These are phyloP conservation scores for Thalia dealbata DNA, from an alignment of 176 grass and related monocot genomes.

Conservation along the genomic window DNA sequence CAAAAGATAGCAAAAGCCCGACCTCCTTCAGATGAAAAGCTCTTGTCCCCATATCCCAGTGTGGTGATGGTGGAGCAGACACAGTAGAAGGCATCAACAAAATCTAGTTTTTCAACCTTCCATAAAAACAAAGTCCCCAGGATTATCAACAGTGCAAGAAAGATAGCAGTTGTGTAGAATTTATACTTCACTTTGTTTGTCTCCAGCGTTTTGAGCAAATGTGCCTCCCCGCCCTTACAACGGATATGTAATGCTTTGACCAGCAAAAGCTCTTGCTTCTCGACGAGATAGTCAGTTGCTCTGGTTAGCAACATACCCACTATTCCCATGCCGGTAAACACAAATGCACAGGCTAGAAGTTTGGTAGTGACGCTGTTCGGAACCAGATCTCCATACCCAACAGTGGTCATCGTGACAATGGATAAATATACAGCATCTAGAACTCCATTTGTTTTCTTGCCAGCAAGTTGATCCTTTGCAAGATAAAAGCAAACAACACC, in stretches of 20 bases:
- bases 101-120: slow-evolving; percentile 63
- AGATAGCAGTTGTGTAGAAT: slow-evolving; percentile 42
- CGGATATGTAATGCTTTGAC: slow-evolving; percentile 62
- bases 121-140: slow-evolving; percentile 57
- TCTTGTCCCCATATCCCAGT: slow-evolving; percentile 72
- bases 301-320: slow-evolving; percentile 60
- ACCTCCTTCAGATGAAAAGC: slow-evolving; percentile 55
- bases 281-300: slow-evolving; percentile 68
- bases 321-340: slow-evolving; percentile 62
- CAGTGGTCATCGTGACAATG: slow-evolving; percentile 80
- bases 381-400: slow-evolving; percentile 81
- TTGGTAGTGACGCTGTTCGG: slow-evolving; percentile 52
- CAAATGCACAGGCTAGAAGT: slow-evolving; percentile 64
- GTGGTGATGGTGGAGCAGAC: slow-evolving; percentile 87
- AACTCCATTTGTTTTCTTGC: slow-evolving; percentile 48
- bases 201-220: slow-evolving; percentile 44
- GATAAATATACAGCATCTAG: slow-evolving; percentile 81
- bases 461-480: slow-evolving; percentile 54
- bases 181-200: slow-evolving; percentile 59
- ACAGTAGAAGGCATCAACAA: slow-evolving; percentile 84
- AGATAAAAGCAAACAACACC: slow-evolving; percentile 51
- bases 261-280: slow-evolving; percentile 84
- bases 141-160: slow-evolving; percentile 34
- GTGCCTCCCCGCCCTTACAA: slow-evolving; percentile 32
- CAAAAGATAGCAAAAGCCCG: slow-evolving; percentile 72